These are phyloP conservation scores for Colletotrichum sp. DNA, from an alignment of 2,329 filamentous ascomycete genomes.

Conservation along the genomic window DNA sequence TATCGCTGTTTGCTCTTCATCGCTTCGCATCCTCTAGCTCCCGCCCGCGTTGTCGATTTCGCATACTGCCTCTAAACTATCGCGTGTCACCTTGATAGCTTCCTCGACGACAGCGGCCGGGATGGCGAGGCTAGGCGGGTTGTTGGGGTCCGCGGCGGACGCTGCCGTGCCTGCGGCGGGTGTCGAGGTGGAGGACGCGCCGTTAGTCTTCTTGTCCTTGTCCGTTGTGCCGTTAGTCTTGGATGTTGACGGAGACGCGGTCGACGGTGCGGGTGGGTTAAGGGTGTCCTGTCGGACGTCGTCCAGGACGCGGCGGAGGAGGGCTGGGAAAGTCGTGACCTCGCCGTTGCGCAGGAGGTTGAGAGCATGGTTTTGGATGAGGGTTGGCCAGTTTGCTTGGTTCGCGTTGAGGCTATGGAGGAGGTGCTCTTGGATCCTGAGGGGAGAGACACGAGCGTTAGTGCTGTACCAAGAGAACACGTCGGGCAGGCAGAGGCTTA, in stretches of 20 bases:
- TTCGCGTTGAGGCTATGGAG: constrained; percentile 66
- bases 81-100: constrained; percentile 63
- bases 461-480: neutral
- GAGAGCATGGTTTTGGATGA: constrained; percentile 64
- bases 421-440: constrained; percentile 68
- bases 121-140: constrained; percentile 53
- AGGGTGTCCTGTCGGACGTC: constrained; percentile 61
- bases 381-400: constrained; percentile 66
- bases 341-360: constrained; percentile 65
- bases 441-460: neutral
- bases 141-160: constrained; percentile 22
- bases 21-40: neutral
- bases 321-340: constrained; percentile 63
- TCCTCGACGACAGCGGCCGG: constrained; percentile 66
- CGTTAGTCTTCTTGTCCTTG: constrained; percentile 17
- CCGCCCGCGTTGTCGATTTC: constrained; percentile 34
- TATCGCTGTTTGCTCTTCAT: neutral
- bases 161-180: neutral
- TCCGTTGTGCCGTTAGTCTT: constrained; percentile 29
- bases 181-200: constrained; percentile 1
- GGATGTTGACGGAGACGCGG: constrained; percentile 25
- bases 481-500: constrained; percentile 35
- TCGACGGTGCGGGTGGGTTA: constrained; percentile 31
- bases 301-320: constrained; percentile 64
- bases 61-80: constrained; percentile 59